These are phyloP conservation scores for Gloeopeniophorella convolvens DNA, from an alignment of 768 basidiomycete species.

Conservation along the genomic window DNA sequence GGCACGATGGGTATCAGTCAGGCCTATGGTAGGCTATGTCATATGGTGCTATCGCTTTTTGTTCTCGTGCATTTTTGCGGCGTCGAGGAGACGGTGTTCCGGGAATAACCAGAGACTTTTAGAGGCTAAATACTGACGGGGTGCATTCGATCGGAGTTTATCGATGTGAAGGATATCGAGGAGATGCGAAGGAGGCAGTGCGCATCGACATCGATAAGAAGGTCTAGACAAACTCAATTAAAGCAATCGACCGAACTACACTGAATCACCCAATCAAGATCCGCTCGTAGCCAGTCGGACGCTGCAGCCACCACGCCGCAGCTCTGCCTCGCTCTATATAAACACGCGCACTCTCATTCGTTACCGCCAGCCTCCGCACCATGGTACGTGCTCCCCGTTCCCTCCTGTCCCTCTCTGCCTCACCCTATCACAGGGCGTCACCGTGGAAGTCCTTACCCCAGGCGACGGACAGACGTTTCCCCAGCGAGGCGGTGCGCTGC, in stretches of 20 bases:
- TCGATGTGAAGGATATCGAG: too few species aligned
- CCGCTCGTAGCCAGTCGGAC: too few species aligned
- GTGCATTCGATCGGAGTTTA: too few species aligned
- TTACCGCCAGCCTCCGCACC: slow-evolving; percentile 1
- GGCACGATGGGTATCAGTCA: too few species aligned
- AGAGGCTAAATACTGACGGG: too few species aligned
- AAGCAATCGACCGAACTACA: too few species aligned
- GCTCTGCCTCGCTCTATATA: slow-evolving; percentile 20
- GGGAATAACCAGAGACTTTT: too few species aligned
- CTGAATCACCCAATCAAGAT: slow-evolving; percentile 16
- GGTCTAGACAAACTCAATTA: slow-evolving; percentile 9
- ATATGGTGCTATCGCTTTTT: too few species aligned
- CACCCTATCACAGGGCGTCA: slow-evolving; percentile 52
- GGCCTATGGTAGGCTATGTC: too few species aligned
- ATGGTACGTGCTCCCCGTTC: slow-evolving; percentile 14
- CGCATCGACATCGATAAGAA: slow-evolving; percentile 16
- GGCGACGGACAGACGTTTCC: slow-evolving; percentile 67
- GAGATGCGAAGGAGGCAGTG: too few species aligned
- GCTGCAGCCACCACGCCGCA: slow-evolving; percentile 15
- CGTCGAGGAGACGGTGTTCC: too few species aligned
- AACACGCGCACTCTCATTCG: slow-evolving; percentile 12
- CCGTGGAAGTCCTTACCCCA: slow-evolving; percentile 45
- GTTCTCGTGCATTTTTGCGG: too few species aligned
- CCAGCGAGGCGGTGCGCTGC: slow-evolving; percentile 54
- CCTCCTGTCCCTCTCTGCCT: slow-evolving; percentile 1